These are phyloP conservation scores for Pseudocercospora musae DNA, from an alignment of 2,329 filamentous ascomycete genomes.

Conservation along the genomic window DNA sequence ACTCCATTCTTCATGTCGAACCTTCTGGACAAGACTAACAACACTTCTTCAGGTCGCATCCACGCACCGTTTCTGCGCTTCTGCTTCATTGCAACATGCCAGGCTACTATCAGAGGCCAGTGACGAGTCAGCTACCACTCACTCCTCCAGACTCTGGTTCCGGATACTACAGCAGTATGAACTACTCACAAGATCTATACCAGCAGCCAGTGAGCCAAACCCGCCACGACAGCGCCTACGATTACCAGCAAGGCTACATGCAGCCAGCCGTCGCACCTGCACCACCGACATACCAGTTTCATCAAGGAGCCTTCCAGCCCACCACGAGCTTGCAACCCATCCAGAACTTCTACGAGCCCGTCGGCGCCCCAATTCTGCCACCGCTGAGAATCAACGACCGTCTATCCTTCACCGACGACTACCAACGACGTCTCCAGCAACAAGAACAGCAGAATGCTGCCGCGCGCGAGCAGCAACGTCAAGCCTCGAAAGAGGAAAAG, in stretches of 20 bases:
- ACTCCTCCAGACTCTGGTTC: constrained; percentile 50
- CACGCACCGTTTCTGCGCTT: constrained; percentile 44
- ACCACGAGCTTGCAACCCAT: constrained; percentile 35
- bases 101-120: constrained; percentile 46
- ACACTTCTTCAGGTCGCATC: constrained; percentile 32
- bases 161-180: constrained; percentile 41
- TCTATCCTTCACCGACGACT: constrained; percentile 38
- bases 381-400: constrained; percentile 45
- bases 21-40: constrained; percentile 14
- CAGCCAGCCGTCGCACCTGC: constrained; percentile 35
- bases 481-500: constrained; percentile 58
- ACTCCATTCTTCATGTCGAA: not conserved
- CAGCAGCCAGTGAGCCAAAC: constrained; percentile 33
- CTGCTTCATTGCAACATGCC: constrained; percentile 44
- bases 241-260: constrained; percentile 48
- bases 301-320: constrained; percentile 29
- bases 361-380: constrained; percentile 45
- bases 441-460: constrained; percentile 36
- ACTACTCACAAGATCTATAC: constrained; percentile 46
- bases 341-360: constrained; percentile 43
- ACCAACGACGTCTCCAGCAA: constrained; percentile 37
- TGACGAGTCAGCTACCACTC: constrained; percentile 43
- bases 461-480: constrained; percentile 39
- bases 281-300: constrained; percentile 32
- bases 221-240: constrained; percentile 44